Evolutionary conservation across 2,329 filamentous ascomycete species (phyloP).

Genomic region (Penicillium frequentans): DNA sequence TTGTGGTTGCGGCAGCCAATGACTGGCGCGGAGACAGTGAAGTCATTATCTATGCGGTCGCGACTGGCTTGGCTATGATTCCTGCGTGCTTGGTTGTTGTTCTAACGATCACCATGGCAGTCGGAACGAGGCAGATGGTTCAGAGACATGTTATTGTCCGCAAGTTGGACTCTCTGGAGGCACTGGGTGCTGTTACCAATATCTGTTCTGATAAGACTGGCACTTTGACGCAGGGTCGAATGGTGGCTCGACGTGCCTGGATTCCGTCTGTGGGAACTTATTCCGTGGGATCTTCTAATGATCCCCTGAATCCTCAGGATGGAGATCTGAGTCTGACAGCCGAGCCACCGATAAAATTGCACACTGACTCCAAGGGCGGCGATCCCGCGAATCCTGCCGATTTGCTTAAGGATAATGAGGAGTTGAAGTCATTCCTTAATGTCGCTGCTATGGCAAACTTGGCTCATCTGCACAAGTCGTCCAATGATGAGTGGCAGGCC

Average conservation of each 20-base stretch:
- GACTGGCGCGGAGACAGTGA: slow-evolving; percentile 55
- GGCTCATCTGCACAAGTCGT: slow-evolving; percentile 59
- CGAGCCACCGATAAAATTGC: slow-evolving; percentile 30
- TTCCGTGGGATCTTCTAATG: slow-evolving; percentile 55
- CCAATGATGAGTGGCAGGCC: slow-evolving; percentile 59
- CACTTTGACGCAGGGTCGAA: slow-evolving; percentile 63
- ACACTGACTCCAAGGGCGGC: slow-evolving; percentile 24
- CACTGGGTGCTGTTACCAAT: slow-evolving; percentile 62
- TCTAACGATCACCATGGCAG: slow-evolving; percentile 67
- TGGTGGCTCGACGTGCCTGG: slow-evolving; percentile 63
- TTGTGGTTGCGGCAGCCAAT: slow-evolving; percentile 68
- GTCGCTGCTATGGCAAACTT: slow-evolving; percentile 67
- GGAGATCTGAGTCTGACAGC: slow-evolving; percentile 48
- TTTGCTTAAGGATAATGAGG: slow-evolving; percentile 48
- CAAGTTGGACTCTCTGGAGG: slow-evolving; percentile 58
- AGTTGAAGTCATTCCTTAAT: slow-evolving; percentile 59
- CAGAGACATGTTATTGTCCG: slow-evolving; percentile 59
- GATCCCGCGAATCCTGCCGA: slow-evolving; percentile 29
- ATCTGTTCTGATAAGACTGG: slow-evolving; percentile 61
- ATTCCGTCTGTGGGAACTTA: slow-evolving; percentile 59
- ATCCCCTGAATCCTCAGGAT: slow-evolving; percentile 58
- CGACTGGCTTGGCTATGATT: slow-evolving; percentile 61
- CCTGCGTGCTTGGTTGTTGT: slow-evolving; percentile 65
- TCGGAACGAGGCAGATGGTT: slow-evolving; percentile 60
- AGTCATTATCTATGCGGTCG: slow-evolving; percentile 66